Evolutionary conservation across 768 basidiomycete species (phyloP), one percentile per base, ranked within the genome.

Genomic region (Atractiella rhizophila): DNA sequence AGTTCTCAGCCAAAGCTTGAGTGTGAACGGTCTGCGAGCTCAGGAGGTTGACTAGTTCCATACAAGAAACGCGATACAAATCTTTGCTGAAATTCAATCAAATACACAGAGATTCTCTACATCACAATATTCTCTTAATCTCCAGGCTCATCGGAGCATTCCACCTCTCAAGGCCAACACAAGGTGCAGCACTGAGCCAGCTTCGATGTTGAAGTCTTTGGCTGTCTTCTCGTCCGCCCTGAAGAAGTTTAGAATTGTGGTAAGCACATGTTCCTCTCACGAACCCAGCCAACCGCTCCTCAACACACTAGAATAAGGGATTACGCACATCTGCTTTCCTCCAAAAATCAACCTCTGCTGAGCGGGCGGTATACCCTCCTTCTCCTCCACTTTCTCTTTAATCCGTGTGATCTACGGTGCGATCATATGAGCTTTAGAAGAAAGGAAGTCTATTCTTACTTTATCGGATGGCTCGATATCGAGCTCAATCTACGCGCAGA

Each of bases 321-420:
- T 24, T 37, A 60, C 59, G 40, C 45, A 94, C 88, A 94, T 74
- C 57, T 91, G 86, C 55, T 85, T 72, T 26, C 88, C 88, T 54
- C 70, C 61, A 58, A 75, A 91, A 57, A 96, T 96, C 54, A 96
- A 61, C 43, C 88, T 72, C 59, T 96, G 88, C 60, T 96, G 88
- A 31, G 67, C 79, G 46, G 88, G 88, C 19, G 88, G 88, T 30
- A 96, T 88, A 49, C 88, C 88, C 5, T 83, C 85, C 62, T 94
- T 86, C 64, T 94, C 86, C 59, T 96, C 88, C 8, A 94, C 82
- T 59, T 80, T 79, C 68, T 88, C 85, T 65, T 96, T 96, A 62
- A 96, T 83, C 51, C 79, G 71, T 34, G 71, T 66, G 54, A 91
- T 80, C 88, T 96, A 56, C 15, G 3, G 12, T 13, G 4, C 2